Base-by-base conservation (phyloP, 768 basidiomycete genomes). In the Hysterangium stoloniferum region DNA sequence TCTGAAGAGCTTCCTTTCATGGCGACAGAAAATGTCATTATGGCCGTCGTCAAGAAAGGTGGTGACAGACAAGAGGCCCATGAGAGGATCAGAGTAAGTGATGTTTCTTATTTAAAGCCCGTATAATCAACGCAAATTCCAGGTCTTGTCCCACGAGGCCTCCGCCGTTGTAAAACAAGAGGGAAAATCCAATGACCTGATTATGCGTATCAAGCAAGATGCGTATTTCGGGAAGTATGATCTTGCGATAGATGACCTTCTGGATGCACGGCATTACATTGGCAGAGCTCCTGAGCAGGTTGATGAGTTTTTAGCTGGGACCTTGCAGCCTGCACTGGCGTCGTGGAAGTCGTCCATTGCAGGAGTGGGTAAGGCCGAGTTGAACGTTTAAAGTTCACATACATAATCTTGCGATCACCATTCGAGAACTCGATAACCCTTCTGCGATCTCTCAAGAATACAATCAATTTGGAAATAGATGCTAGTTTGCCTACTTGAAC, bases 21-120 rank as follows among this genome's bases (percentile, higher is more conserved):
- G 96, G 93, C 95, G 4, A 99, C 96, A 1, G 96, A 99, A 68
- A 99, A 99, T 66, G 78, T 99, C 68, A 98, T 98, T 69, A 98
- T 99, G 96, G 92, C 92, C 1, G 80, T 99, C 36, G 96, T 98
- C 55, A 96, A 89, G 68, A 81, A 79, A 43, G 91, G 91, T 19
- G 95, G 94, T 1, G 94, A 98, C 67, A 78, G 96, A 29, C 96
- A 98, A 64, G 92, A 91, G 67, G 91, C 91, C 6, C 96, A 98
- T 64, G 96, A 97, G 69, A 86, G 89, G 69, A 92, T 97, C 62
- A 73, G 95, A 53, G 87, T 87, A 55, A 54, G 73, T 68, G 27
- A 17, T 41, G 5, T 33, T 20, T 29, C 15, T 35, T 46, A 40
- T 48, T 6, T 62, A 56, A 60, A 50, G 46, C 44, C 53, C 59